Base-by-base conservation (phyloP, 176 grass and related monocot species). In the Rhipidocladum racemiflorum region DNA sequence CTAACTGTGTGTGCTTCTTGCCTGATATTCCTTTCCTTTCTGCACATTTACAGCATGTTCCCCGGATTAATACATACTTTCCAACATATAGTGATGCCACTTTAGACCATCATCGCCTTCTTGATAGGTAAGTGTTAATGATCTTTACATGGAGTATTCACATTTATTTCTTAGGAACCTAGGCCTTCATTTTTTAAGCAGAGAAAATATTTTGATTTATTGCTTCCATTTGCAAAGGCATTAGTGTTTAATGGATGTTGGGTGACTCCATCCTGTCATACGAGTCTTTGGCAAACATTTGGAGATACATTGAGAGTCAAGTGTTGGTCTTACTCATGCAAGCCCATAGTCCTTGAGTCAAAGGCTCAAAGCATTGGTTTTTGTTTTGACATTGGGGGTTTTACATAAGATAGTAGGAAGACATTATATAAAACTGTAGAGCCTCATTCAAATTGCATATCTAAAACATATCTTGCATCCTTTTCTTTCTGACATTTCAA, bases 91-190 rank as follows among this genome's bases (percentile, higher is more conserved):
- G 35, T 61, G 91, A 99, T 91, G 96, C 96, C 57, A 91, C 76
- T 81, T 61, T 86, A 15, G 96, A 99, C 70, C 96, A 99, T 79
- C 87, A 95, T 50, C 96, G 91, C 65, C 96, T 99, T 88, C 83
- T 93, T 57, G 90, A 99, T 43, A 93, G 96, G 96, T 99, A 84
- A 74, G 6, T 70, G 65, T 64, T 82, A 6, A 66, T 82, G 29
- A 86, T 45, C 36, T 79, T 59, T 70, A 57, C 16, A 77, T 60
- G 15, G 10, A 42, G 48, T 43, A 39, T 89, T 71, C 3, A 13
- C 53, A 69, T 70, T 28, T 70, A 21, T 76, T 74, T 12, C n/a
- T 63, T 63, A 21, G 29, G 51, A 83, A 25, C 24, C n/a, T 25
- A 57, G 9, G 3, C 16, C 11, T 21, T 73, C 60, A 5, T 86